Percentiles rank a stretch among this genome's conserved stretches.
phyloP scores from a whole-genome alignment of 257 asterid species.

The Jaltomata sinuosa region DNA sequence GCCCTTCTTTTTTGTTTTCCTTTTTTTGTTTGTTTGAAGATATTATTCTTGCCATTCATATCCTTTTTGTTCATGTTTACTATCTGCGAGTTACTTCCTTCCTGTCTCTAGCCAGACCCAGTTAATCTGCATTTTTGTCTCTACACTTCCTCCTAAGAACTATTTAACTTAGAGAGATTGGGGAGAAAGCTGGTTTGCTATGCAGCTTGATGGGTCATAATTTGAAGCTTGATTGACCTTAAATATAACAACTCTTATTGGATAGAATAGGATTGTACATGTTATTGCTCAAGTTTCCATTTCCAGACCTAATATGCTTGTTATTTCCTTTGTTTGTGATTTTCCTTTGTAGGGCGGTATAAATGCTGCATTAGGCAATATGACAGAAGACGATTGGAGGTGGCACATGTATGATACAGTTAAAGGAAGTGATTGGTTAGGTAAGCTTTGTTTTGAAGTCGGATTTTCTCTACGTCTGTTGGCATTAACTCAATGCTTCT shows the following conservation, averaged over 20 bases:
- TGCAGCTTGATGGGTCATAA: not conserved
- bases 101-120: not conserved
- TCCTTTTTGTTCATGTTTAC: not conserved
- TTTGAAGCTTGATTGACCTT: not conserved
- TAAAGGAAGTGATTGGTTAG: slow-evolving; percentile 98
- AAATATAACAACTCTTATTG: not conserved
- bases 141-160: not conserved
- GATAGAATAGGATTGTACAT: not conserved
- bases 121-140: not conserved
- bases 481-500: not conserved
- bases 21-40: not conserved
- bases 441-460: slow-evolving; percentile 23
- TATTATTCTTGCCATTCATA: not conserved
- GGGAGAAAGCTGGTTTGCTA: not conserved
- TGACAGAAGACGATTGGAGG: slow-evolving; percentile 99
- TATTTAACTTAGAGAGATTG: not conserved
- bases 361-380: slow-evolving; percentile 96
- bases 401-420: slow-evolving; percentile 99
- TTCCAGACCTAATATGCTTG: not conserved
- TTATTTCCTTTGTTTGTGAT: not conserved
- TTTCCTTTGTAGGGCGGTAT: slow-evolving; percentile 68
- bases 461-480: not conserved
- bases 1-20: not conserved
- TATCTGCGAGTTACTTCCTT: not conserved
- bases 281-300: not conserved